Base-by-base conservation (phyloP, 1,284 basidiomycete genomes). In the Pseudozyma sp. region DNA sequence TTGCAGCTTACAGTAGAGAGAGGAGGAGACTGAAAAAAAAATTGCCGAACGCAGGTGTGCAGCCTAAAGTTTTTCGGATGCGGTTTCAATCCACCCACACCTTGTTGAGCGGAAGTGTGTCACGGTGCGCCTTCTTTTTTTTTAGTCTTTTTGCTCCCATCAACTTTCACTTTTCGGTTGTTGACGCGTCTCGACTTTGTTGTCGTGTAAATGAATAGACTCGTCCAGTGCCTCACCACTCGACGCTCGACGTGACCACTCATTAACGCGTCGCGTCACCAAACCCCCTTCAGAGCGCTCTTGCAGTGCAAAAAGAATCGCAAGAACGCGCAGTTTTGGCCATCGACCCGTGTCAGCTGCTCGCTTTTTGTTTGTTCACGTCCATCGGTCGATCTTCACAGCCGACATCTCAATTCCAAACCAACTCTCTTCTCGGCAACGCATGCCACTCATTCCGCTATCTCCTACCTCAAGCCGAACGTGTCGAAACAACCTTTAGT, bases 251-350 rank as follows among this genome's bases (percentile, higher is more conserved):
- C 44, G 35, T 16, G 40, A 14, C 0, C 10, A 34, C 16, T 37
- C 49, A 48, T 68, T 50, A 53, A 68, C 65, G 65, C 65, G 58
- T 50, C 65, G 65, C 65, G 65, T 48, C 17, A 14, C 29, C 14
- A 19, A 44, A 33, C 19, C 24, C 24, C 24, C 24, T 24, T 4
- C 24, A 24, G 24, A 24, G 24, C 24, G 24, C 24, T 24, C 24
- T 4, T 24, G 24, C 24, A 24, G 24, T 24, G 24, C 2, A 24
- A 24, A 24, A 24, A 24, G 24, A 24, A 24, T 24, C 24, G 1
- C 24, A 24, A 24, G 24, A 24, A 24, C 24, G 24, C 24, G 24
- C 24, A 24, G 24, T 24, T 29, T 5, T 31, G 13, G 42, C 17
- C 42, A 14, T 24, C 33, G 52, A 17, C 43, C 42, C 30, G 14